Evolutionary conservation across 164 flowering plant species (phyloP), one percentile per base, ranked within the genome.

Genomic region (Aristolochia contorta): DNA sequence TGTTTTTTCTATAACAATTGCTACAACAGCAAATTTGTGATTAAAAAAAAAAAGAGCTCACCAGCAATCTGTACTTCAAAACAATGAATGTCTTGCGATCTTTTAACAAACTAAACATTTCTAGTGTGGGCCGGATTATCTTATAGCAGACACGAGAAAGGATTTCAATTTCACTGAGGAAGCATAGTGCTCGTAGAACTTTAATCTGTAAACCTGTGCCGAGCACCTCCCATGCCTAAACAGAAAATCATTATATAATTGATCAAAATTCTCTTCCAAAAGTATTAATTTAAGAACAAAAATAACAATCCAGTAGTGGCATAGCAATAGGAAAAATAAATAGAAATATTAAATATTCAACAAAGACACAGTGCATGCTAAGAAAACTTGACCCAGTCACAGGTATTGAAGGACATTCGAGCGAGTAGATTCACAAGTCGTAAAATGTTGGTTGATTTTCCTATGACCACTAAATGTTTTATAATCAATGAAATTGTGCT

Each of bases 21-120:
- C 47, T 20, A 14, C 56, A 48, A 8, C 54, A 12, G n/a, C 32
- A 52, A 67, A 37, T 27, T 33, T 48, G 55, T n/a, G n/a, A n/a
- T 7, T 14, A 23, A 20, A 53, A 52, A 55, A 16, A 12, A 41
- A 57, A 30, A 41, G n/a, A 15, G 54, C 82, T 70, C 24, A 89
- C 97, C 88, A 76, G 82, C 81, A 90, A 75, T 70, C 95, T 78
- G 65, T 93, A 97, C 68, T 90, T 97, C 61, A 90, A 75, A 74
- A 90, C 86, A 71, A 84, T 84, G 57, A 88, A 84, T 70, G 83
- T 89, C 72, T 90, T 94, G 7, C 97, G 99, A 66, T 80, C 74
- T 70, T 88, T 82, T 64, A 54, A 83, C 71, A 71, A 86, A 54
- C 88, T 74, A 63, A 87, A 87, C 67, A 70, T 76, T 65, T 67